Evolutionary conservation across 306 rosid genomes (phyloP).

Genomic region (Pterocarpus santalinus): DNA sequence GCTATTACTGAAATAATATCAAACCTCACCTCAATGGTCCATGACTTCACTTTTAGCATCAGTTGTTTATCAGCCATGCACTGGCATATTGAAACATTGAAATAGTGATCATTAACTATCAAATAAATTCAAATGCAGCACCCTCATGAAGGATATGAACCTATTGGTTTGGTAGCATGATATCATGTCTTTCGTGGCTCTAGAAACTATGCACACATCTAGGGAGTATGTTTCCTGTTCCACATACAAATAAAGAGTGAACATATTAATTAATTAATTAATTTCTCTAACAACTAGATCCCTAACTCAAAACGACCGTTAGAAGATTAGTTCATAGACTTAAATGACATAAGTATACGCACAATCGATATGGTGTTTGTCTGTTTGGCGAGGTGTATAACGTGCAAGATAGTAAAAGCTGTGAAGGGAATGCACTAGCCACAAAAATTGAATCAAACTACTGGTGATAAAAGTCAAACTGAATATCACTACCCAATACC

Average conservation of each 20-base stretch:
- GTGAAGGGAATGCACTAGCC: slow-evolving; percentile 73
- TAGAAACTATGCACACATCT: slow-evolving; percentile 32
- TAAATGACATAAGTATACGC: slow-evolving; percentile 29
- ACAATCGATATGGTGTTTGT: slow-evolving; percentile 97
- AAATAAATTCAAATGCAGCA: slow-evolving; percentile 32
- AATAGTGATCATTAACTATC: no score
- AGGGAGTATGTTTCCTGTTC: slow-evolving; percentile 43
- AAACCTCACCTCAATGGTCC: no score
- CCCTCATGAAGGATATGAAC: not conserved
- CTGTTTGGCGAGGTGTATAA: slow-evolving; percentile 90
- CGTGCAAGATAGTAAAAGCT: slow-evolving; percentile 72
- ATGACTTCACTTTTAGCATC: no score
- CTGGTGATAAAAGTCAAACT: slow-evolving; percentile 36
- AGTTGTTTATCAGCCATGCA: no score
- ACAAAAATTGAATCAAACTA: slow-evolving; percentile 98
- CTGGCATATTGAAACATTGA: no score
- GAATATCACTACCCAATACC: slow-evolving; percentile 96
- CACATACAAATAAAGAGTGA: slow-evolving; percentile 41
- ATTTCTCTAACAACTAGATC: slow-evolving; percentile 34
- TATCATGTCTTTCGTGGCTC: slow-evolving; percentile 43
- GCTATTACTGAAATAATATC: no score
- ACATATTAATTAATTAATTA: slow-evolving; percentile 35
- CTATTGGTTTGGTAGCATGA: not conserved
- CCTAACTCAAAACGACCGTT: no score
- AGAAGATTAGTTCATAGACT: no score